A percentile compares a stretch with the other conserved stretches of the same genome.
Evolutionary conservation across 2,329 filamentous ascomycete species (phyloP).

Genomic region (Ophiostoma tasmaniense): DNA sequence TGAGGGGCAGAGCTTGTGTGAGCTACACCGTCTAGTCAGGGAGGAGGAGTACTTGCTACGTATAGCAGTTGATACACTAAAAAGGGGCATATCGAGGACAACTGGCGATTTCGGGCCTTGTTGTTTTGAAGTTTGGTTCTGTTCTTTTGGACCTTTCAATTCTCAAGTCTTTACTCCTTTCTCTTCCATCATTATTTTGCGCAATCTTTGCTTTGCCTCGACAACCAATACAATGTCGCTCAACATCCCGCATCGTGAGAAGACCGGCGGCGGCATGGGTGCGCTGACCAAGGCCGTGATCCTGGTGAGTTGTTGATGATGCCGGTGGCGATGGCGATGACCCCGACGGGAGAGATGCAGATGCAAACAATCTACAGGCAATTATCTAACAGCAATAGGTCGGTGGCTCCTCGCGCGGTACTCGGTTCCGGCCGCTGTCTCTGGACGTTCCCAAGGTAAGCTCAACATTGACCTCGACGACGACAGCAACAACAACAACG

Average conservation of each 20-base stretch:
- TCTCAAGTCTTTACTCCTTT: no score
- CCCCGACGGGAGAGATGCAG: not conserved
- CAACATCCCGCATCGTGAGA: slow-evolving; percentile 45
- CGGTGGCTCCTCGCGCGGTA: slow-evolving; percentile 89
- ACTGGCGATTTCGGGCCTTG: not conserved
- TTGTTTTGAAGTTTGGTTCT: not conserved
- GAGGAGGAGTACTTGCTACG: not conserved
- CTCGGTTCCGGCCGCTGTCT: slow-evolving; percentile 86
- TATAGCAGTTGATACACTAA: not conserved
- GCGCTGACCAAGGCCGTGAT: slow-evolving; percentile 88
- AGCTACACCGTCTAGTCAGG: slow-evolving; percentile 5
- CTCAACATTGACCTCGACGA: not conserved
- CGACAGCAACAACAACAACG: not conserved
- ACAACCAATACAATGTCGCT: slow-evolving; percentile 40
- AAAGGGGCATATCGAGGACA: slow-evolving; percentile 4
- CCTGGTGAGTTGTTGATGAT: slow-evolving; percentile 51
- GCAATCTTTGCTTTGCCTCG: not conserved
- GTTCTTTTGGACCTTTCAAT: not conserved
- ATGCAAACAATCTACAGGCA: not conserved
- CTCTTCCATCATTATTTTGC: not conserved
- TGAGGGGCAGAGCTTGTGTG: slow-evolving; percentile 4
- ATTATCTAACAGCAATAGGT: slow-evolving; percentile 49
- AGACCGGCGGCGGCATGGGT: slow-evolving; percentile 40
- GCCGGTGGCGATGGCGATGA: not conserved
- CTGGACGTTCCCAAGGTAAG: slow-evolving; percentile 89